Evolutionary conservation across 192 early-diverging fungal species (phyloP), one percentile per base, ranked within the genome.

Genomic region (Coemansia asiatica): DNA sequence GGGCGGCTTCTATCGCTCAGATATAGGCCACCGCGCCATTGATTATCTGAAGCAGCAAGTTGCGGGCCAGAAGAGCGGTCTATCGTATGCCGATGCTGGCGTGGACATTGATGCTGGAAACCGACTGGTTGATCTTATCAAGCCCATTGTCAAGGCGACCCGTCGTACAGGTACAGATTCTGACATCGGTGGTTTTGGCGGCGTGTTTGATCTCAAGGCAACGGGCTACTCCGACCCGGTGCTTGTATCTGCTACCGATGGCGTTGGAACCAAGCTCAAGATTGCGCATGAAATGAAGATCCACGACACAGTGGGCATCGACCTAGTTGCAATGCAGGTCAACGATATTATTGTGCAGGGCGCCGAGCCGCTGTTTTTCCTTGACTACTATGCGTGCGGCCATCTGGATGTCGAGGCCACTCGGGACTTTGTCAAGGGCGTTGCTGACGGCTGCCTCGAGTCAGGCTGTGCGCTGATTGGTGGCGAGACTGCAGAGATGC

Each of bases 401-500:
- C 93, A 94, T 64, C 87, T 99, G 51, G 93, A 98, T 55, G 92
- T 98, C 0, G 88, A 91, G 68, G 92, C 95, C 18, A 92, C 93
- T 44, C 86, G 84, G 68, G 90, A 92, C 70, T 94, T 99, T 69
- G 89, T 99, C 58, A 84, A 86, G 61, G 96, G 97, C 63, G 92
- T 99, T 48, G 96, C 92, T 26, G 86, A 89, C n/a, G 97, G 96
- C 8, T 99, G 97, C 78, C 67, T 86, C 33, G 82, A 94, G 62
- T 85, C 95, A 5, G 92, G 92, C 19, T 95, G 93, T 61, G 97
- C 97, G 44, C 88, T 99, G 60, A 88, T 99, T 61, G 97, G 97
- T 64, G 97, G 97, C 29, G 97, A 99, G 83, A 99, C 97, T 21
- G 92, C 97, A 9, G 97, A 99, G 71, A 99, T 99, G 97, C 97